These are phyloP conservation scores for Urtica urens DNA, from an alignment of 306 rosid species.

Conservation along the genomic window DNA sequence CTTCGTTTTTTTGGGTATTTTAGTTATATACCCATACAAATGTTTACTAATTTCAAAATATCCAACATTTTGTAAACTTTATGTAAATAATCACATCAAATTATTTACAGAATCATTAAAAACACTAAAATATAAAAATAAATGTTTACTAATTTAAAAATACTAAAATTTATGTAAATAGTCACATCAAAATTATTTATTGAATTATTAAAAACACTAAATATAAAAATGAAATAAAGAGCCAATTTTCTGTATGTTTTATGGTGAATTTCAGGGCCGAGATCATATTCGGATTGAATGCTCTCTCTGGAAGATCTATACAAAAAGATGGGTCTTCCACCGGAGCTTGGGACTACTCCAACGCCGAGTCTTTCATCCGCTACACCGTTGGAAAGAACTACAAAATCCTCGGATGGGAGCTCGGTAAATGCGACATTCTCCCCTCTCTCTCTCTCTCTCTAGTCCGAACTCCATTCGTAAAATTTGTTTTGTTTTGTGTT, in stretches of 20 bases:
- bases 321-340: constrained; percentile 22
- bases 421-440: constrained; percentile 32
- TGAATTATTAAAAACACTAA: too few relatives aligned
- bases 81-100: too few relatives aligned
- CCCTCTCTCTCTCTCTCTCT: neutral
- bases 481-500: neutral
- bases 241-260: constrained; percentile 15
- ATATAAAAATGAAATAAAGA: too few relatives aligned
- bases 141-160: too few relatives aligned
- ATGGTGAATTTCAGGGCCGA: constrained; percentile 51
- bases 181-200: too few relatives aligned
- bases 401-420: constrained; percentile 83
- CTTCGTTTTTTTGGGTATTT: neutral
- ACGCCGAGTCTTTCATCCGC: constrained; percentile 64
- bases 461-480: too few relatives aligned
- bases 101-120: too few relatives aligned
- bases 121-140: too few relatives aligned
- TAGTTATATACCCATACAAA: neutral
- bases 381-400: constrained; percentile 61
- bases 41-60: too few relatives aligned
- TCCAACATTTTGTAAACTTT: too few relatives aligned
- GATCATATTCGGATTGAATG: constrained; percentile 75
- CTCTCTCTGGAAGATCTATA: constrained; percentile 50
- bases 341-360: constrained; percentile 67
- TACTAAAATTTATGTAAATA: too few relatives aligned